Evolutionary conservation across 345 rosid species (phyloP).

Genomic region (Lepidium sativum): DNA sequence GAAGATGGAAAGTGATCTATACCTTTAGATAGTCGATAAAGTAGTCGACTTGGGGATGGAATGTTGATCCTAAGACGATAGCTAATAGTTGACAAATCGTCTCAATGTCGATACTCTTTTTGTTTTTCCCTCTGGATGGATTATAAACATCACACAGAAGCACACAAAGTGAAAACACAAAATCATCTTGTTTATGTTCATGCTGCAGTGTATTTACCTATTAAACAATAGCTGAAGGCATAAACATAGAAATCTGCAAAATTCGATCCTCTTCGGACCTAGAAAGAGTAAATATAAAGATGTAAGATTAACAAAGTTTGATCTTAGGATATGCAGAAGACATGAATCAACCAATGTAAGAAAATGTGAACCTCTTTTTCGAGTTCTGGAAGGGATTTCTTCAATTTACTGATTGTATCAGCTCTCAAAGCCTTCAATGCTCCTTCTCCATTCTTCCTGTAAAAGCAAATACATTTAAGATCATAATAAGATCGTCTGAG

Average conservation of each 20-base stretch:
- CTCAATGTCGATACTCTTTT: slow-evolving; percentile 72
- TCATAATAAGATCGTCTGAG: not conserved
- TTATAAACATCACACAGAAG: not conserved
- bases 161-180: not conserved
- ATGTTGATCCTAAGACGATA: slow-evolving; percentile 58
- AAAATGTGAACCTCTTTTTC: slow-evolving; percentile 67
- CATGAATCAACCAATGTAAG: not conserved
- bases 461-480: not conserved
- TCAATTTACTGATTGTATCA: slow-evolving; percentile 57
- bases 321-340: not conserved
- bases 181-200: not conserved
- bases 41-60: slow-evolving; percentile 51
- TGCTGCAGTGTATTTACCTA: slow-evolving; percentile 41
- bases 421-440: slow-evolving; percentile 66
- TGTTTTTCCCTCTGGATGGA: slow-evolving; percentile 66
- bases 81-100: slow-evolving; percentile 61
- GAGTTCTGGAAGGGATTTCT: slow-evolving; percentile 62
- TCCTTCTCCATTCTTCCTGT: slow-evolving; percentile 90
- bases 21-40: slow-evolving; percentile 67
- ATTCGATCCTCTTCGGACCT: slow-evolving; percentile 65
- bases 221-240: slow-evolving; percentile 80
- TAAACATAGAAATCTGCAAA: slow-evolving; percentile 77
- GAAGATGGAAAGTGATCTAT: not conserved
- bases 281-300: slow-evolving; percentile 13
- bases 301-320: not conserved